Evolutionary conservation across 192 early-diverging fungal species (phyloP).

Genomic region (Coemansia sp.): DNA sequence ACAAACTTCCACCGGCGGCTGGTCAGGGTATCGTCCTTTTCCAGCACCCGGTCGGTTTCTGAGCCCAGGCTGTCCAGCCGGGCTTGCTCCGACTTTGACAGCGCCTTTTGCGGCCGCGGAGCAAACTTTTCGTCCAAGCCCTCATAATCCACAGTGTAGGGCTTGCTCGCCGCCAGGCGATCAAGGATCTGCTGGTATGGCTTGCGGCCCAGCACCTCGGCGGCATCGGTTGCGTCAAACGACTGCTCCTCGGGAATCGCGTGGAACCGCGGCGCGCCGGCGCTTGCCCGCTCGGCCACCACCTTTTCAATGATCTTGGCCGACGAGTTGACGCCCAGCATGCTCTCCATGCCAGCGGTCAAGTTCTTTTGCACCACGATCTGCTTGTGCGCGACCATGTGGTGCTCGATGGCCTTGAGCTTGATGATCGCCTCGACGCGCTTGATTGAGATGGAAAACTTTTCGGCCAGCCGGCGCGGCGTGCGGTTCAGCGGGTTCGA

Average conservation of each 20-base stretch:
- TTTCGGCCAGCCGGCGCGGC: constrained; percentile 65
- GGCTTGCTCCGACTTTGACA: constrained; percentile 8
- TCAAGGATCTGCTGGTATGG: constrained; percentile 50
- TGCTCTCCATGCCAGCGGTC: constrained; percentile 76
- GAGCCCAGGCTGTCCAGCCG: constrained; percentile 25
- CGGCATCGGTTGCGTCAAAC: constrained; percentile 76
- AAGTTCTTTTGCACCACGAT: constrained; percentile 63
- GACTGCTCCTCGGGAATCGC: constrained; percentile 73
- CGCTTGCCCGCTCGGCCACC: constrained; percentile 53
- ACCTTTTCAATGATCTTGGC: constrained; percentile 51
- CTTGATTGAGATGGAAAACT: constrained; percentile 71
- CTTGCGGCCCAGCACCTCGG: constrained; percentile 69
- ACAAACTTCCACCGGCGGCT: constrained; percentile 57
- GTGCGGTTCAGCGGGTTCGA: constrained; percentile 58
- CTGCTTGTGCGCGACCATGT: constrained; percentile 59
- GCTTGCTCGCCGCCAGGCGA: constrained; percentile 43
- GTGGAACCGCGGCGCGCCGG: constrained; percentile 72
- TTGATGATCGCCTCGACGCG: constrained; percentile 88
- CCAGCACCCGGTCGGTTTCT: constrained; percentile 24
- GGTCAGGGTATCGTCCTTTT: constrained; percentile 29
- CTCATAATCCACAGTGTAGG: constrained; percentile 37
- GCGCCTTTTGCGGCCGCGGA: constrained; percentile 21
- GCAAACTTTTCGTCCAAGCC: constrained; percentile 40
- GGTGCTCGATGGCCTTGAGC: constrained; percentile 74
- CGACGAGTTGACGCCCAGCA: constrained; percentile 56